Conservation (phyloP, 495 filamentous ascomycete genomes). For the Daldinia loculata region DNA sequence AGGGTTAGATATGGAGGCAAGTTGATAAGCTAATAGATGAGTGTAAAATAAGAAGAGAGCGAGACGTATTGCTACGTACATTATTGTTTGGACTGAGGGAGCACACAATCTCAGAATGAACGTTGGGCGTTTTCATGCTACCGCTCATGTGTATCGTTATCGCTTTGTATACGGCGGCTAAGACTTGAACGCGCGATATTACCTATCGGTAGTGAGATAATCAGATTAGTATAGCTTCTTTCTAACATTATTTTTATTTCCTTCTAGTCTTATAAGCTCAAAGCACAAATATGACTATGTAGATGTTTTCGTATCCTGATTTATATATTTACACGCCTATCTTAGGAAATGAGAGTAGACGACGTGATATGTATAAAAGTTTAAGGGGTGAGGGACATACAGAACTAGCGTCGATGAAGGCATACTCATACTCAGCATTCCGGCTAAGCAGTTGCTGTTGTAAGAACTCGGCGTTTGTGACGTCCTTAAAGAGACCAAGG, state of each 20-base stretch:
- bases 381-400: constrained; percentile 18
- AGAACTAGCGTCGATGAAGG: constrained; percentile 79
- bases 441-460: constrained; percentile 81
- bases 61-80: constrained; percentile 54
- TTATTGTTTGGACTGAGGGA: constrained; percentile 86
- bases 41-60: neutral
- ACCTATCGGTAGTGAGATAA: constrained; percentile 49
- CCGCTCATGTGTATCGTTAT: constrained; percentile 67
- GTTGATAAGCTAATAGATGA: no score
- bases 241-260: no score
- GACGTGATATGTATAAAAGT: no score
- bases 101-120: constrained; percentile 93
- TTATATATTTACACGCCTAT: no score
- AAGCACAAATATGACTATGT: no score
- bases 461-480: constrained; percentile 79
- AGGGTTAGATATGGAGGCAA: neutral
- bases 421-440: constrained; percentile 88
- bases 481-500: constrained; percentile 74
- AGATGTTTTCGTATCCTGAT: neutral
- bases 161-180: constrained; percentile 82
- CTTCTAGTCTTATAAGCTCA: no score
- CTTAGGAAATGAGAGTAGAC: no score
- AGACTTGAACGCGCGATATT: constrained; percentile 72
- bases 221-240: no score
- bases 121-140: constrained; percentile 79